Evolutionary conservation across 2,329 filamentous ascomycete genomes (phyloP).

Genomic region (Fonsecaea multimorphosa): DNA sequence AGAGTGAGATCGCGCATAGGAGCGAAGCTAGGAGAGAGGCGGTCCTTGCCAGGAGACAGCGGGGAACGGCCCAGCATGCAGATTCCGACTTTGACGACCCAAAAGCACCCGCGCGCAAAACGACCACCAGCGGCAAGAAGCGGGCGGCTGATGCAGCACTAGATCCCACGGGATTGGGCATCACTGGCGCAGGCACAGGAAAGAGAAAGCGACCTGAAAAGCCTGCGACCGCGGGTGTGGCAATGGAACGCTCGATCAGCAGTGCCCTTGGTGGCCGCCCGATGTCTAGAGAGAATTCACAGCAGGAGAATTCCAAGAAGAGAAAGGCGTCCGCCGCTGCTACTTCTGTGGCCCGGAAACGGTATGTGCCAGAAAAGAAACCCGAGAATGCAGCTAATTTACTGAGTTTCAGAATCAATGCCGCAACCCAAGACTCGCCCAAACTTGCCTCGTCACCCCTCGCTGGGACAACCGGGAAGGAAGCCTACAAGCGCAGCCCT

Average conservation of each 20-base stretch:
- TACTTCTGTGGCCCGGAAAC: conserved; percentile 67
- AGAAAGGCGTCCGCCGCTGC: conserved; percentile 42
- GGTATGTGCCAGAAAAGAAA: conserved; percentile 57
- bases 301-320: conserved; percentile 41
- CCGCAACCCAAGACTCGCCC: conserved; percentile 65
- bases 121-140: conserved; percentile 66
- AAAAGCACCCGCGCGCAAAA: conserved; percentile 58
- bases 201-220: conserved; percentile 74
- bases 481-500: conserved; percentile 63
- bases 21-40: conserved; percentile 86
- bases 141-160: conserved; percentile 63
- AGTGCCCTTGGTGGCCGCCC: conserved; percentile 33
- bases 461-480: conserved; percentile 69
- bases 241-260: conserved; percentile 73
- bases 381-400: conserved; percentile 3
- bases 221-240: conserved; percentile 46
- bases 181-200: conserved; percentile 62
- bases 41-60: conserved; percentile 60
- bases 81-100: conserved; percentile 82
- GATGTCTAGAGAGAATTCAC: conserved; percentile 40
- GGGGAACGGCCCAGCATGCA: conserved; percentile 62
- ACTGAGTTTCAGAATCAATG: conserved; percentile 32
- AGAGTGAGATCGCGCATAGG: conserved; percentile 81
- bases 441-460: conserved; percentile 78
- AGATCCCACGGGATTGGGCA: conserved; percentile 65